Base-by-base conservation (phyloP, 257 asterid genomes). In the Penstemon eatonii region DNA sequence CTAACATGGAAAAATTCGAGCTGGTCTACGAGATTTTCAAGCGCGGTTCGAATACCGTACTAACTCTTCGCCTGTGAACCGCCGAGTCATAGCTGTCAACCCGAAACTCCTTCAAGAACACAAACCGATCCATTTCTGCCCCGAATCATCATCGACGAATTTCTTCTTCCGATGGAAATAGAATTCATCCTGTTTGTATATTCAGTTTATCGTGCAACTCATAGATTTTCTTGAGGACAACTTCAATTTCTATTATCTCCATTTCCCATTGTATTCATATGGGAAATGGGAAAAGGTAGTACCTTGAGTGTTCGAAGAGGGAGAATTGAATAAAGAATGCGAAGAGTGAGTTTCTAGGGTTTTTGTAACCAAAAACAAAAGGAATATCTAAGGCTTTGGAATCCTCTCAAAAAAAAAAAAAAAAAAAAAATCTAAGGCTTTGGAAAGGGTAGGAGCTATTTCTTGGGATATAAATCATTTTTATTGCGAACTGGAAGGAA, bases 1-100 rank as follows among this genome's bases (percentile, higher is more conserved):
- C 80, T 52, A 45, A 83, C 99, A 64, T 91, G 95, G 77, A 94
- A 89, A 74, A 91, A 84, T 66, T 94, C 98, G 56, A 94, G 88
- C 89, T 94, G 98, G 84, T 91, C 98, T 75, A 91, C 97, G 12
- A 94, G 96, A 68, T 87, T 82, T 51, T 94, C 99, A 5, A 94
- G 96, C 2, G 99, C 96, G 33, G 95, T 83, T 0, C 99, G 95
- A 55, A 94, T 91, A 37, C 89, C 81, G 33, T 87, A 84, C 64
- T 91, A 84, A 79, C 96, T 91, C 84, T 91, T 94, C 18, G 96
- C 95, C 82, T 94, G 68, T 70, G 96, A 73, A 89, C 76, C 36
- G 96, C 89, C 52, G 75, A 54, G 37, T 78, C 92, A 66, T 81
- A 95, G 7, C 81, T 89, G 6, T 84, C 95, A 41, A 78, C 74